Evolutionary conservation across 106 monocot genomes (phyloP).

Genomic region (Dioscorea alata): DNA sequence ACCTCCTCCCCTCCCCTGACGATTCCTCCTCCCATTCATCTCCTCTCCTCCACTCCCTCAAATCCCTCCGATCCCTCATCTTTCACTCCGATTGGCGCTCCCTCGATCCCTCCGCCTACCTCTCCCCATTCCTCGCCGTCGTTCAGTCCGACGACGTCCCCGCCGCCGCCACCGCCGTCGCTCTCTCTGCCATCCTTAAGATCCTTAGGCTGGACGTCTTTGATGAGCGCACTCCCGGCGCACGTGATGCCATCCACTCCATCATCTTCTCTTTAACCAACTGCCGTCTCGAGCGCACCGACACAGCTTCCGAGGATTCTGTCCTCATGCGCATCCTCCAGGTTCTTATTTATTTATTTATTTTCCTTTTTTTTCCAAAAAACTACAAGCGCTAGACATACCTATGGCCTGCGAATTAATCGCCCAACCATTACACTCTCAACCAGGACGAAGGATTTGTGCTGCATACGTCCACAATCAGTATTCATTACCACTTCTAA

Average conservation of each 20-base stretch:
- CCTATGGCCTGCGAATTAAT: too few relatives aligned
- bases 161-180: conserved; percentile 61
- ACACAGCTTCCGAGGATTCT: conserved; percentile 59
- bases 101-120: conserved; percentile 48
- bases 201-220: conserved; percentile 64
- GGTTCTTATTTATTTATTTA: conserved; percentile 12
- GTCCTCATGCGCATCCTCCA: conserved; percentile 63
- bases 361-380: too few relatives aligned
- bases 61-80: conserved; percentile 65
- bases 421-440: too few relatives aligned
- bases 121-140: conserved; percentile 65
- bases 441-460: too few relatives aligned
- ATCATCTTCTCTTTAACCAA: conserved; percentile 46
- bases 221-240: conserved; percentile 63
- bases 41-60: conserved; percentile 55
- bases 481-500: too few relatives aligned
- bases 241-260: conserved; percentile 67
- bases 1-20: conserved; percentile 2
- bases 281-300: conserved; percentile 70
- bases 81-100: conserved; percentile 52
- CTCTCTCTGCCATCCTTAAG: conserved; percentile 69
- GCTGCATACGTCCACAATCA: too few relatives aligned
- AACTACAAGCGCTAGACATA: too few relatives aligned
- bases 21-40: conserved; percentile 10
- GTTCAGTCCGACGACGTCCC: conserved; percentile 76